Base-by-base conservation (phyloP, 2,329 filamentous ascomycete species). In the Aspergillus sp. region DNA sequence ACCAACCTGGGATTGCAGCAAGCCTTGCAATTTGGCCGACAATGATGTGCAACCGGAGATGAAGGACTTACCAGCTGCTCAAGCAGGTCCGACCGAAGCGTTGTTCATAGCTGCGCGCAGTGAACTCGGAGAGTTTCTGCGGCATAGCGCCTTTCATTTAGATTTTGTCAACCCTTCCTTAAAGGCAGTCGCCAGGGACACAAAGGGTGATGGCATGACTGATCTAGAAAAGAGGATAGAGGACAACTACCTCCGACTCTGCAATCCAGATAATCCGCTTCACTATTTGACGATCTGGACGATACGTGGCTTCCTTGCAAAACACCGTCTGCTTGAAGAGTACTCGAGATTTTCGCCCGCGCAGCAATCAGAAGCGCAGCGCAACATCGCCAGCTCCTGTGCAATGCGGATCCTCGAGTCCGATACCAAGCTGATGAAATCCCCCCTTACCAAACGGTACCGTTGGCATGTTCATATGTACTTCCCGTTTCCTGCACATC, bases 401-500 rank as follows among this genome's bases (percentile, higher is more conserved):
- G 75, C 75, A 0, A 45, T 77, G 1, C 61, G 58, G 0, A 77
- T 82, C 68, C 77, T 85, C 3, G 74, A 82, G 52, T 78, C 72
- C 64, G 80, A 84, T 60, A 82, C 81, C 0, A 78, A 74, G 43
- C 61, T 83, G 17, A 75, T 78, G 63, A 71, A 65, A 1, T 81
- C 80, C 0, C 72, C 77, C 1, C 68, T 79, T 0, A 79, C 72
- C 2, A 77, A 73, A 66, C 68, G 74, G 3, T 84, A 73, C 58
- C 63, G 61, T 5, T 84, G 82, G 83, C 61, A 80, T 1, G 55
- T 74, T 1, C 69, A 76, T 4, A 70, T 76, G 23, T 67, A 84
- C 64, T 83, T 84, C 58, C 83, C 82, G 0, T 79, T 83, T 47
- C 77, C 78, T 0, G 81, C 80, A 1, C 84, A 83, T 62, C 70